Percentiles rank a stretch among this genome's conserved stretches.
These are phyloP conservation scores for Geotrichum phurueaensis DNA, from an alignment of 1,139 yeast genomes.

Conservation along the genomic window DNA sequence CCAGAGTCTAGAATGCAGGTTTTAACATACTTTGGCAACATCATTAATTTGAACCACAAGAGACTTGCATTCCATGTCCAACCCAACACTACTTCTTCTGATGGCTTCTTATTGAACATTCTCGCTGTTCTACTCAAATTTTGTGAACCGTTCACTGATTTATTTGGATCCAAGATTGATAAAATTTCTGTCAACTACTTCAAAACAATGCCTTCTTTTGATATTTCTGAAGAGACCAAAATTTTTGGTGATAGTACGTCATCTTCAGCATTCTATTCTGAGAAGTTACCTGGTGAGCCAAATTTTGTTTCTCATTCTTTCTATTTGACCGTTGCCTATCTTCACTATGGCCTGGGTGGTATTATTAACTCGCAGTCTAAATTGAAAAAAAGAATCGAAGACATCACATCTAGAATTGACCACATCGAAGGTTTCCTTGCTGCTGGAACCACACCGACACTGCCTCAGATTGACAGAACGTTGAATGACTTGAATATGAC, in stretches of 20 bases:
- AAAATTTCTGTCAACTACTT: slow-evolving; percentile 70
- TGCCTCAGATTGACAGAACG: slow-evolving; percentile 22
- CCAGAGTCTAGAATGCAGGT: slow-evolving; percentile 55
- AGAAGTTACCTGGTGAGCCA: slow-evolving; percentile 34
- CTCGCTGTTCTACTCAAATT: slow-evolving; percentile 61
- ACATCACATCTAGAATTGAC: slow-evolving; percentile 48
- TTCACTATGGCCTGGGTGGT: slow-evolving; percentile 90
- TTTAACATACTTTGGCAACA: slow-evolving; percentile 60
- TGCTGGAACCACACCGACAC: slow-evolving; percentile 23
- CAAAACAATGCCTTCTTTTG: slow-evolving; percentile 44
- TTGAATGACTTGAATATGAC: slow-evolving; percentile 43
- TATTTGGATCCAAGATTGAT: slow-evolving; percentile 53
- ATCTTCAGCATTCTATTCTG: slow-evolving; percentile 51
- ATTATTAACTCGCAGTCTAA: slow-evolving; percentile 53
- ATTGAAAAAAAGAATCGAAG: slow-evolving; percentile 48
- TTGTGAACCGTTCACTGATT: slow-evolving; percentile 78
- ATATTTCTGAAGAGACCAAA: slow-evolving; percentile 75
- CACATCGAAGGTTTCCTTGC: slow-evolving; percentile 36
- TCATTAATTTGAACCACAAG: slow-evolving; percentile 75
- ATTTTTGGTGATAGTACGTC: slow-evolving; percentile 70
- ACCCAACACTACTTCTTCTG: slow-evolving; percentile 58
- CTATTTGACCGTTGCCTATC: slow-evolving; percentile 67
- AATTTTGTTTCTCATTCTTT: slow-evolving; percentile 89
- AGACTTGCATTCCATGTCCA: slow-evolving; percentile 85
- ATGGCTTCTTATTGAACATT: slow-evolving; percentile 78